A percentile compares a stretch with the other conserved stretches of the same genome.
phyloP scores from a whole-genome alignment of 805 yeast genomes.

The Blastobotrys americana region DNA sequence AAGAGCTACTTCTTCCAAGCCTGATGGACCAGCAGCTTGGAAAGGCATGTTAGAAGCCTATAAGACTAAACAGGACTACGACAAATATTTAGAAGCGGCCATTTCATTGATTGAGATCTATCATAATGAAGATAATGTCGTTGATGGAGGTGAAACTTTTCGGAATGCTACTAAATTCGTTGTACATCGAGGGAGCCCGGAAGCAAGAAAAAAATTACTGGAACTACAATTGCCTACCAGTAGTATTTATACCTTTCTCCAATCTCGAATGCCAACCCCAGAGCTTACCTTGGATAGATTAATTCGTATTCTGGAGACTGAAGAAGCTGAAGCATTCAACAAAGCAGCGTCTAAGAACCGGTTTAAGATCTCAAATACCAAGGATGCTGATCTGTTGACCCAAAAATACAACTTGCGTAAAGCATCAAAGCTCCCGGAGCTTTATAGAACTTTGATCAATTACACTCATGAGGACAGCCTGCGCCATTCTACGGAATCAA shows the following conservation, averaged over 20 bases:
- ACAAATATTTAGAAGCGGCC: slow-evolving; percentile 18
- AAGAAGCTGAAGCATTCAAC: slow-evolving; percentile 21
- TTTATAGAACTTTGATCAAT: slow-evolving; percentile 53
- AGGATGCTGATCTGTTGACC: slow-evolving; percentile 22
- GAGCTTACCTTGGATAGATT: slow-evolving; percentile 21
- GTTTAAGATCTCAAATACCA: slow-evolving; percentile 19
- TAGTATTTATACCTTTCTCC: slow-evolving; percentile 23
- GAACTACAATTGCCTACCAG: slow-evolving; percentile 27
- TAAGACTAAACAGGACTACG: slow-evolving; percentile 16
- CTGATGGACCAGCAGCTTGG: slow-evolving; percentile 59
- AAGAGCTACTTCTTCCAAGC: slow-evolving; percentile 37
- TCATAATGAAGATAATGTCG: slow-evolving; percentile 18
- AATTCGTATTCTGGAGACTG: slow-evolving; percentile 21
- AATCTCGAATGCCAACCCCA: slow-evolving; percentile 25
- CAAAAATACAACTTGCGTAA: slow-evolving; percentile 42
- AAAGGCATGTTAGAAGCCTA: slow-evolving; percentile 53
- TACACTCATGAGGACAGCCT: slow-evolving; percentile 51
- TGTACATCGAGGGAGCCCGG: slow-evolving; percentile 3
- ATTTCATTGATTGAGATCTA: slow-evolving; percentile 17
- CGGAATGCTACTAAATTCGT: slow-evolving; percentile 17
- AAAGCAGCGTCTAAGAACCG: slow-evolving; percentile 19
- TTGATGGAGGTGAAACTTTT: slow-evolving; percentile 19
- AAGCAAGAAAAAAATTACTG: slow-evolving; percentile 8
- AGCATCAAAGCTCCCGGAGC: slow-evolving; percentile 43
- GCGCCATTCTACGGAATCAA: slow-evolving; percentile 55